Base-by-base conservation (phyloP, 2,329 filamentous ascomycete species). In the Fusarium caatingaense region DNA sequence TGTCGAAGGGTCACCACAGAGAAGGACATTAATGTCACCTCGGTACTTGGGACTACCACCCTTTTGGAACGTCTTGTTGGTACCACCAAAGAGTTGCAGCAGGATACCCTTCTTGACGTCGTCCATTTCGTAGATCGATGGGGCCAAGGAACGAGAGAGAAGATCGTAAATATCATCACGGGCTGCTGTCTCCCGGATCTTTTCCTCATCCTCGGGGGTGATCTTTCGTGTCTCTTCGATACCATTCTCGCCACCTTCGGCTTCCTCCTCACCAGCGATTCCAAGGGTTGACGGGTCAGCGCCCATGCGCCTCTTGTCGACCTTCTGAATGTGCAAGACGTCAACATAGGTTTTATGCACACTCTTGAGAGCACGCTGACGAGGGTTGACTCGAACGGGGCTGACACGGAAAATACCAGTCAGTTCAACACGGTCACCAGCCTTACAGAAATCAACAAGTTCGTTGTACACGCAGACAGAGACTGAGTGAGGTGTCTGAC, bases 101-200 rank as follows among this genome's bases (percentile, higher is more conserved):
- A 99, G 85, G 66, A 99, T 98, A 13, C 96, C 96, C 82, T 99
- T 99, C 86, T 99, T 99, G 49, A 98, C 94, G 76, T 99, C 96
- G 73, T 99, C 96, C 90, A 97, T 92, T 81, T 99, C 96, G 82
- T 97, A 98, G 76, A 99, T 92, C 64, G 94, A 98, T 16, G 96
- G 96, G 4, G 96, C 96, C 28, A 99, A 85, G 2, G 95, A 98
- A 40, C 95, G 89, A 20, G 96, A 88, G 6, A 99, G 88, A 25
- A 99, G 87, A 23, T 99, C 94, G 79, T 99, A 99, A 56, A 99
- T 90, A 79, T 99, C 96, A 3, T 91, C 85, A 56, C 96, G 89
- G 32, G 88, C 86, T 13, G 92, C 93, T 13, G 92, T 96, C 63
- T 88, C 89, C 75, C 88, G 92, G 78, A 99, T 99, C 83, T 92